These are phyloP conservation scores for Annulohypoxylon maeteangense DNA, from an alignment of 495 filamentous ascomycete species.

Conservation along the genomic window DNA sequence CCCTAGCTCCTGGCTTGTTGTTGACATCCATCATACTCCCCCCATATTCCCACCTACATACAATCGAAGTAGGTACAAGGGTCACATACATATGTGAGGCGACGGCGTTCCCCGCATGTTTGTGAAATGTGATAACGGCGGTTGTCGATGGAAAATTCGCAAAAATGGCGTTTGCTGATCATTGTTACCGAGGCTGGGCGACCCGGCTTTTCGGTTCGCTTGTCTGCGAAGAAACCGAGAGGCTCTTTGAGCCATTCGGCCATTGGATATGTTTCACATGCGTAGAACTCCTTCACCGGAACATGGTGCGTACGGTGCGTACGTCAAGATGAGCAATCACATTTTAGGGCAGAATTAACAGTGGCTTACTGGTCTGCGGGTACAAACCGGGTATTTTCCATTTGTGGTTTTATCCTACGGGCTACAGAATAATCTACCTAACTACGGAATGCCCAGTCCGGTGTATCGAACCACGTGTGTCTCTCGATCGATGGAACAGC, in stretches of 20 bases:
- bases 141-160: constrained; percentile 8
- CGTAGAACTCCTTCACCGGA: constrained; percentile 1
- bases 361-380: constrained; percentile 28
- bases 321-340: constrained; percentile 27
- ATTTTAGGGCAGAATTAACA: background rate
- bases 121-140: constrained; percentile 13
- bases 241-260: constrained; percentile 14
- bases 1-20: constrained; percentile 8
- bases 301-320: constrained; percentile 10
- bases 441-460: background rate
- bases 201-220: constrained; percentile 33
- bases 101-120: constrained; percentile 35
- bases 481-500: constrained; percentile 8
- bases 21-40: constrained; percentile 4
- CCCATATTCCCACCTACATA: constrained; percentile 18
- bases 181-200: constrained; percentile 19
- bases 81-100: constrained; percentile 41
- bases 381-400: constrained; percentile 15
- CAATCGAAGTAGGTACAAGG: constrained; percentile 9
- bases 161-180: constrained; percentile 15
- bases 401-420: constrained; percentile 24
- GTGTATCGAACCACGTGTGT: constrained; percentile 21
- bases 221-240: constrained; percentile 13
- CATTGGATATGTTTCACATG: constrained; percentile 32
- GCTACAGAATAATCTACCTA: constrained; percentile 19